Percentiles rank a stretch among this genome's conserved stretches.
These are phyloP conservation scores for Fusarium tricinctum DNA, from an alignment of 2,329 filamentous ascomycete species.

Conservation along the genomic window DNA sequence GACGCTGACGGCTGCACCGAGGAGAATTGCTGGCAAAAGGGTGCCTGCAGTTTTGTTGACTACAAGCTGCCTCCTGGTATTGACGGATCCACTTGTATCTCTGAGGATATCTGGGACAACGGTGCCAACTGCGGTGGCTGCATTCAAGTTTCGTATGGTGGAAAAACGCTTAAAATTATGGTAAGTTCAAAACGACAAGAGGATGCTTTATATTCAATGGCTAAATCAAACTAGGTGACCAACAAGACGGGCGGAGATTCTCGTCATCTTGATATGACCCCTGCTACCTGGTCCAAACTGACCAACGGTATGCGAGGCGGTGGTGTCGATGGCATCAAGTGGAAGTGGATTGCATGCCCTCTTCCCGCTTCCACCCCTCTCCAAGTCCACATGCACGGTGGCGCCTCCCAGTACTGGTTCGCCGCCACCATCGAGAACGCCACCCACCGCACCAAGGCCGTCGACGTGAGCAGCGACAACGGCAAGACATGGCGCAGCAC, in stretches of 20 bases:
- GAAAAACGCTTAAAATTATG: constrained; percentile 23
- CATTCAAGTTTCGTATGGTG: constrained; percentile 13
- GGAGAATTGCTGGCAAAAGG: constrained; percentile 24
- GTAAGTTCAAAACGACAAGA: fast-evolving
- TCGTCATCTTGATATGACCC: constrained; percentile 31
- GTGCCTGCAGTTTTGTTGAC: constrained; percentile 25
- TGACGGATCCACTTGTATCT: constrained; percentile 19
- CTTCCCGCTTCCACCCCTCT: constrained; percentile 5
- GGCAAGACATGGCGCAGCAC: constrained; percentile 23
- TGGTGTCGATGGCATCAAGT: constrained; percentile 25
- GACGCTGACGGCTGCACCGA: constrained; percentile 16
- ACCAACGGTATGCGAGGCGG: constrained; percentile 22
- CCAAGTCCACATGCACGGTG: constrained; percentile 27
- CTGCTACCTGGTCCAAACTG: constrained; percentile 21
- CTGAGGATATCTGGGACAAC: constrained; percentile 23
- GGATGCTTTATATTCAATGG: neutral
- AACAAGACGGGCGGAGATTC: constrained; percentile 27
- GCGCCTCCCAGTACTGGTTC: constrained; percentile 30
- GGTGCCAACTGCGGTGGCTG: constrained; percentile 26
- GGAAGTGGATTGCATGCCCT: constrained; percentile 32
- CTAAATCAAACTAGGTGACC: constrained; percentile 1
- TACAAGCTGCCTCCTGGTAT: constrained; percentile 20
- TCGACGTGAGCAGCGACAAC: constrained; percentile 23
- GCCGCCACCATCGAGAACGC: constrained; percentile 25
- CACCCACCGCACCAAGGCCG: constrained; percentile 27